These are phyloP conservation scores for Fagopyrum homotropicum DNA, from an alignment of 148 eudicot genomes.

Conservation along the genomic window DNA sequence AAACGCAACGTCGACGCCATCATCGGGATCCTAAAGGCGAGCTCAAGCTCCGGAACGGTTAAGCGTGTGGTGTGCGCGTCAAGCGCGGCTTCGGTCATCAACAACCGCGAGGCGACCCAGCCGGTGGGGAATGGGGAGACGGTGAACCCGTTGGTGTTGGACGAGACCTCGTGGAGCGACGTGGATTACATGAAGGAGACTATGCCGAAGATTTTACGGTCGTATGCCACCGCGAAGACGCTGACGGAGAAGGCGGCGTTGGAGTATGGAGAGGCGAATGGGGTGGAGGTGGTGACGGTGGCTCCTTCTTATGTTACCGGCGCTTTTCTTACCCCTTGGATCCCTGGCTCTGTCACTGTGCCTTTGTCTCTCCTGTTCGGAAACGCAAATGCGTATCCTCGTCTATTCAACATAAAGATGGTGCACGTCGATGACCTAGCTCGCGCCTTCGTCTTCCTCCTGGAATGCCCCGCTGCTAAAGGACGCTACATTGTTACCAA, in stretches of 20 bases:
- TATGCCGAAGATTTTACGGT: not conserved
- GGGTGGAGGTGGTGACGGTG: slow-evolving; percentile 28
- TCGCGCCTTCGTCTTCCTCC: slow-evolving; percentile 35
- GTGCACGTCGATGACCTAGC: slow-evolving; percentile 46
- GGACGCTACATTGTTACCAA: slow-evolving; percentile 42
- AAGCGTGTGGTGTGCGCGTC: slow-evolving; percentile 29
- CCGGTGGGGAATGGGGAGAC: slow-evolving; percentile 5
- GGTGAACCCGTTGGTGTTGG: slow-evolving; percentile 6
- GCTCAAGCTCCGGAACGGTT: slow-evolving; percentile 22
- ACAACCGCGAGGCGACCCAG: not conserved
- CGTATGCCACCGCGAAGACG: slow-evolving; percentile 32
- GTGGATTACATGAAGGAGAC: slow-evolving; percentile 18
- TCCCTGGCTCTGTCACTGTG: slow-evolving; percentile 24
- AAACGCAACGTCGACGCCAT: slow-evolving; percentile 13
- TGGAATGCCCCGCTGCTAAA: slow-evolving; percentile 28
- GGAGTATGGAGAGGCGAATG: slow-evolving; percentile 28
- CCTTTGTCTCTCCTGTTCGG: slow-evolving; percentile 29
- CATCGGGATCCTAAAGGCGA: slow-evolving; percentile 22
- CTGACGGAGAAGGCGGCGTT: slow-evolving; percentile 33
- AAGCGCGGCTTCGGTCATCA: slow-evolving; percentile 14
- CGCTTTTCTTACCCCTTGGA: slow-evolving; percentile 25
- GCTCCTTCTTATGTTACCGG: slow-evolving; percentile 28
- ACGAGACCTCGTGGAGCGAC: slow-evolving; percentile 33
- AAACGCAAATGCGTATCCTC: not conserved
- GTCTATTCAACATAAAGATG: slow-evolving; percentile 6